Percentiles rank a stretch among this genome's conserved stretches.
phyloP scores from a whole-genome alignment of 108 stramenopile species.

The Aureococcus anophagefferens region DNA sequence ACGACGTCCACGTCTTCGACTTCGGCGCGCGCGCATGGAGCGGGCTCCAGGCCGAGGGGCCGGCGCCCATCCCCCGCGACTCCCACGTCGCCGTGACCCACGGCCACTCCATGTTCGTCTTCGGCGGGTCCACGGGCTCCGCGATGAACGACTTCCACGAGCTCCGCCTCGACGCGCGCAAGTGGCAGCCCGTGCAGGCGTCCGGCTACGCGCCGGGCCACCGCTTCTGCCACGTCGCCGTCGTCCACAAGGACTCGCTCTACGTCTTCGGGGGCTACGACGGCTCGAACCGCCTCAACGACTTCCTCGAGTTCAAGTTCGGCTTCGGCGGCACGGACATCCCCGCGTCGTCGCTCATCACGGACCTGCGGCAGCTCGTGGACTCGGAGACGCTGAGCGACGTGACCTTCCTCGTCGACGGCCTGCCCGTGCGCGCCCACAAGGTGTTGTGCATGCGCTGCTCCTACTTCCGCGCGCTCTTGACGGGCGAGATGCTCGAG shows the following conservation, averaged over 20 bases:
- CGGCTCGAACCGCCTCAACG: slow-evolving; percentile 79
- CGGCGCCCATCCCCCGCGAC: slow-evolving; percentile 73
- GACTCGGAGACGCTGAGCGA: slow-evolving; percentile 69
- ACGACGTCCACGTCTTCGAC: slow-evolving; percentile 85
- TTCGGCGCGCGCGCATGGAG: slow-evolving; percentile 64
- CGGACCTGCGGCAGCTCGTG: slow-evolving; percentile 73
- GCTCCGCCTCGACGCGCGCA: slow-evolving; percentile 46
- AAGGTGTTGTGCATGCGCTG: slow-evolving; percentile 83
- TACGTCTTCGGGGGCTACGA: slow-evolving; percentile 92
- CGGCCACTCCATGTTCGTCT: slow-evolving; percentile 54
- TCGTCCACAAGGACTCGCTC: slow-evolving; percentile 40
- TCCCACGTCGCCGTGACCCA: slow-evolving; percentile 78
- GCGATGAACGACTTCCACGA: slow-evolving; percentile 94
- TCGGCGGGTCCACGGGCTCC: slow-evolving; percentile 74
- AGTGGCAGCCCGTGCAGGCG: background rate
- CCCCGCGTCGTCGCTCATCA: slow-evolving; percentile 62
- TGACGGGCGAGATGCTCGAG: slow-evolving; percentile 64
- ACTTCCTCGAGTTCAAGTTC: slow-evolving; percentile 59
- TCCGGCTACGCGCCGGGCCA: slow-evolving; percentile 29
- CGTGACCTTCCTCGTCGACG: slow-evolving; percentile 85
- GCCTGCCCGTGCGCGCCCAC: slow-evolving; percentile 70
- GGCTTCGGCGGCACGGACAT: slow-evolving; percentile 17
- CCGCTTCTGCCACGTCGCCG: slow-evolving; percentile 77
- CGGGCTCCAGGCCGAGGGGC: slow-evolving; percentile 58
- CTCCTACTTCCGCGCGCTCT: slow-evolving; percentile 80